phyloP scores from a whole-genome alignment of 1,139 yeast genomes.

The Eremothecium sinecaudum region DNA sequence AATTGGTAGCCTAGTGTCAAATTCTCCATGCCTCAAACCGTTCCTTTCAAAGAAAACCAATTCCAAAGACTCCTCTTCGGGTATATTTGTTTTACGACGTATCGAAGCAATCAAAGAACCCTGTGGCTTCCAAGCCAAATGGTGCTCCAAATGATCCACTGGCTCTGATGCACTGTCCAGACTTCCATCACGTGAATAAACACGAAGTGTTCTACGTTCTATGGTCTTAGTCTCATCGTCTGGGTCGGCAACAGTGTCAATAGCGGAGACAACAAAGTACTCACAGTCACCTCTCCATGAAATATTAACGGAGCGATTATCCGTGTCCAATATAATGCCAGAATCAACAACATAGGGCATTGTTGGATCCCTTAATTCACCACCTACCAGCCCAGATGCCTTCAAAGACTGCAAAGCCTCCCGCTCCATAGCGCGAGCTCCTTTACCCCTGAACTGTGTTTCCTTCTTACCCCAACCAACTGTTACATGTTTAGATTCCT shows the following conservation, averaged over 20 bases:
- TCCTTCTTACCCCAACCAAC: constrained; percentile 99
- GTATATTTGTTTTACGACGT: constrained; percentile 40
- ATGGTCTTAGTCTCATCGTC: constrained; percentile 33
- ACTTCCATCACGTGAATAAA: constrained; percentile 69
- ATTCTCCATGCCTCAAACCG: constrained; percentile 87
- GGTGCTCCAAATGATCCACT: constrained; percentile 67
- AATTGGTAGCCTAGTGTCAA: constrained; percentile 55
- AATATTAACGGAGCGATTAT: constrained; percentile 39
- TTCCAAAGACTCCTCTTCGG: constrained; percentile 34
- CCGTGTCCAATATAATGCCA: constrained; percentile 54
- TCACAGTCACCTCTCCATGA: constrained; percentile 97
- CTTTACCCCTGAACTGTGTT: constrained; percentile 93
- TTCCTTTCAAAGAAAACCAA: constrained; percentile 84
- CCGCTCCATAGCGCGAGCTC: constrained; percentile 74
- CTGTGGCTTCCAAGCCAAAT: constrained; percentile 80
- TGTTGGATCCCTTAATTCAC: constrained; percentile 80
- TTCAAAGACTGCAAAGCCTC: constrained; percentile 41
- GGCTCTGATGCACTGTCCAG: constrained; percentile 87
- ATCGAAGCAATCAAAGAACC: constrained; percentile 82
- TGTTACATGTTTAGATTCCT: constrained; percentile 74
- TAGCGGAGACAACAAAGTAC: constrained; percentile 58
- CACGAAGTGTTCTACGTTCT: constrained; percentile 71
- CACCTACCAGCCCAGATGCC: constrained; percentile 61
- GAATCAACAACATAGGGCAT: constrained; percentile 63
- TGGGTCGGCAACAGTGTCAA: constrained; percentile 38